Base-by-base conservation (phyloP, 1,139 yeast genomes). In the Meyerozyma athensensis region DNA sequence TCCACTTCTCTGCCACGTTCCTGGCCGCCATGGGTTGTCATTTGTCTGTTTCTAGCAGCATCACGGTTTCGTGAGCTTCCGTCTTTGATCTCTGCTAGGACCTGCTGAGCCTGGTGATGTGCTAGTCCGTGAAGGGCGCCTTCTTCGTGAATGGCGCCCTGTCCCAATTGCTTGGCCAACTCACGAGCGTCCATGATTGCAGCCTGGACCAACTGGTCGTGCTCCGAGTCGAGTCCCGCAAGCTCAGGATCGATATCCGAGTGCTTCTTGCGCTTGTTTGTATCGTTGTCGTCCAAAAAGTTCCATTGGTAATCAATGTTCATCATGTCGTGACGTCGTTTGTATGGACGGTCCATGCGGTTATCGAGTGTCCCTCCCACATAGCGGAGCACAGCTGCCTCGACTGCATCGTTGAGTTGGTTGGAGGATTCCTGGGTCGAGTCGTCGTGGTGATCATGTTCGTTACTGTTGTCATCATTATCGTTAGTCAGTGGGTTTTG, bases 301-400 rank as follows among this genome's bases (percentile, higher is more conserved):
- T 20, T 47, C 72, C 77, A 39, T 58, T 57, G 42, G 63, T 61
- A 39, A 56, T 60, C 41, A 65, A 41, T 19, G 20, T 28, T 28
- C 42, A 57, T 61, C 31, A 65, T 58, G 41, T 68, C 75, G 28
- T 59, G 39, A 28, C 47, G 49, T 50, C 49, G 43, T 49, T 52
- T 35, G 19, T 19, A 32, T 7, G 32, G 32, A 35, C 41, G 28
- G 28, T 24, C 28, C 14, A 24, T 24, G 17, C 28, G 17, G 17
- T 57, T 53, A 22, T 70, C 75, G 35, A 78, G 58, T 2, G 79
- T 72, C 5, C 79, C 81, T 12, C 84, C 85, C 7, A 82, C 90
- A 47, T 76, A 75, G 41, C 77, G 72, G 77, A 82, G 69, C 24
- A 82, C 86, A 0, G 87, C 90, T n/a, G 84, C 89, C 48, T 77